Evolutionary conservation across 192 early-diverging fungal species (phyloP), one percentile per base, ranked within the genome.

Genomic region (Phlyctochytrium planicorne): DNA sequence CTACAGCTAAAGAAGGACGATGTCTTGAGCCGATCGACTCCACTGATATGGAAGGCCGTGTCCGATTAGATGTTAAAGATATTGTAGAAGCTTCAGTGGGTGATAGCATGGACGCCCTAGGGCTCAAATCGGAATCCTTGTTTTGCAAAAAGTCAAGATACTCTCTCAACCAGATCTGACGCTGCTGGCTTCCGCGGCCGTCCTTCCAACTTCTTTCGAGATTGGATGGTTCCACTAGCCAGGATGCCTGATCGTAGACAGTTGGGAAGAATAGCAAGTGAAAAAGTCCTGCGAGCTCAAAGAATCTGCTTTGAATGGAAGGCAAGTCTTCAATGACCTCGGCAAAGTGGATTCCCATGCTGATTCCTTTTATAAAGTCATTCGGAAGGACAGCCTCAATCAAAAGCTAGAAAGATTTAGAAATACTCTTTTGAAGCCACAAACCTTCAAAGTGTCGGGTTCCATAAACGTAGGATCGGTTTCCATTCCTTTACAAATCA

Each of bases 241-340:
- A 78, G 2, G 33, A 57, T 12, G 57, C 66, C 2, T 50, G n/a
- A 57, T 92, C 91, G 67, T 81, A 91, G 17, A 90, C 83, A 0
- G 89, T 92, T 2, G 91, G 91, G 70, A 90, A 92, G 33, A 92
- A 63, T 1, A 91, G 79, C 25, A 92, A 68, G 34, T 82, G 75
- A 55, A 89, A 71, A 17, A 88, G 59, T 0, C 74, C 80, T 24
- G 84, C 70, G 23, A 89, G 78, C 25, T 75, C 62, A 0, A 65
- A 33, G 52, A 80, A 79, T 4, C 40, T 34, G 0, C 50, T 12
- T 25, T 34, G 10, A 23, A 23, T 3, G 20, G n/a, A 24, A 3
- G 65, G n/a, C 17, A 34, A 16, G 63, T 84, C 77, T 55, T 70
- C 78, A 17, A 80, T 53, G n/a, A 78, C 56, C 34, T 82, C 60